Conservation (phyloP, 768 basidiomycete species). For the Rhodosporidiobolus odoratus region DNA sequence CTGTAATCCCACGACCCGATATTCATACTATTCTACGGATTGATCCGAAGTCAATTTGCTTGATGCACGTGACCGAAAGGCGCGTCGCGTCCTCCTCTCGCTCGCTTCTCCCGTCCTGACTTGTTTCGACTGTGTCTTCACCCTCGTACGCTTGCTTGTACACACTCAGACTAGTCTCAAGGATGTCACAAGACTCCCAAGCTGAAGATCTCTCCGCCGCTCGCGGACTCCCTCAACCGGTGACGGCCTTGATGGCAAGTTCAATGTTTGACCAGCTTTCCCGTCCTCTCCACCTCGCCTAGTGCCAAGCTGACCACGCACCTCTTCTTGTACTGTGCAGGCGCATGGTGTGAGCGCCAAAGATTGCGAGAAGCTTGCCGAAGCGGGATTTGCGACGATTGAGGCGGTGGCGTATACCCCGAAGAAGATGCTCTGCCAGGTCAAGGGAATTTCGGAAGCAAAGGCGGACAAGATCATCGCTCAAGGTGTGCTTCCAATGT, state of each 20-base stretch:
- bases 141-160: too few species aligned
- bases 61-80: too few species aligned
- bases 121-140: too few species aligned
- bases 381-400: conserved; percentile 86
- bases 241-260: conserved; percentile 15
- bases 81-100: too few species aligned
- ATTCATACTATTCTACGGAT: too few species aligned
- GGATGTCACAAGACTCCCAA: conserved; percentile 28
- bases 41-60: too few species aligned
- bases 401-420: conserved; percentile 95
- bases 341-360: conserved; percentile 82
- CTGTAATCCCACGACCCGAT: too few species aligned
- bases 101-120: too few species aligned
- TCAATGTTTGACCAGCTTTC: background rate
- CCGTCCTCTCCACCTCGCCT: background rate
- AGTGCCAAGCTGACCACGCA: background rate
- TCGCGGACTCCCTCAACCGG: conserved; percentile 22
- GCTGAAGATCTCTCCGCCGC: conserved; percentile 4
- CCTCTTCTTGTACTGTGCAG: conserved; percentile 46
- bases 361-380: conserved; percentile 90
- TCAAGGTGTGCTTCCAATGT: conserved; percentile 61
- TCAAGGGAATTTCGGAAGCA: conserved; percentile 93
- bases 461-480: conserved; percentile 94
- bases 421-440: conserved; percentile 76
- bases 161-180: too few species aligned